Conservation (phyloP, 1,139 yeast genomes). For the Blastobotrys capitulatus region DNA sequence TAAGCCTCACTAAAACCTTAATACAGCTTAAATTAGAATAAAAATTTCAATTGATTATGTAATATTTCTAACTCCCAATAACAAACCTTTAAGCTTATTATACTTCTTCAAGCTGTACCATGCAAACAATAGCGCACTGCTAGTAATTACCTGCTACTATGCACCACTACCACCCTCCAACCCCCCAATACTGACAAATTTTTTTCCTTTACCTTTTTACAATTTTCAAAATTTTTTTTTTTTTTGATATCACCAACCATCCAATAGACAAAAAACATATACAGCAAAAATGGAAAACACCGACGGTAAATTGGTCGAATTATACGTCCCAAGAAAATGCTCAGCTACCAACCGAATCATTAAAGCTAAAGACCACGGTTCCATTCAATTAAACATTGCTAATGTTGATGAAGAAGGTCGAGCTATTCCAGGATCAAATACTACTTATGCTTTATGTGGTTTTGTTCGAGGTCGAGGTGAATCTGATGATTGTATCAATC, state of each 20-base stretch:
- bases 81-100: too few species aligned
- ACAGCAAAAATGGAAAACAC: slow-evolving; percentile 12
- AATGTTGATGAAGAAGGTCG: slow-evolving; percentile 93
- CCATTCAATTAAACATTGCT: slow-evolving; percentile 89
- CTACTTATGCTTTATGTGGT: slow-evolving; percentile 96
- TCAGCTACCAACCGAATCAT: slow-evolving; percentile 99
- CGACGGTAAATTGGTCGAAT: slow-evolving; percentile 57
- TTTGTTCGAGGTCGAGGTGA: slow-evolving; percentile 89
- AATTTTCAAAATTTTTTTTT: background rate
- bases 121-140: too few species aligned
- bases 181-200: too few species aligned
- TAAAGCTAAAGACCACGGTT: slow-evolving; percentile 99
- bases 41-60: too few species aligned
- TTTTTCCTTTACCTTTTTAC: background rate
- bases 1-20: too few species aligned
- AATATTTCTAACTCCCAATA: too few species aligned
- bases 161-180: too few species aligned
- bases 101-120: too few species aligned
- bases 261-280: too few species aligned
- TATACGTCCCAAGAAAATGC: slow-evolving; percentile 99
- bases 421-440: slow-evolving; percentile 85
- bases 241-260: background rate
- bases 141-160: too few species aligned
- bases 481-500: slow-evolving; percentile 98
- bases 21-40: too few species aligned